Conservation (phyloP, 805 yeast species). For the Wickerhamiella vanderwaltii region DNA sequence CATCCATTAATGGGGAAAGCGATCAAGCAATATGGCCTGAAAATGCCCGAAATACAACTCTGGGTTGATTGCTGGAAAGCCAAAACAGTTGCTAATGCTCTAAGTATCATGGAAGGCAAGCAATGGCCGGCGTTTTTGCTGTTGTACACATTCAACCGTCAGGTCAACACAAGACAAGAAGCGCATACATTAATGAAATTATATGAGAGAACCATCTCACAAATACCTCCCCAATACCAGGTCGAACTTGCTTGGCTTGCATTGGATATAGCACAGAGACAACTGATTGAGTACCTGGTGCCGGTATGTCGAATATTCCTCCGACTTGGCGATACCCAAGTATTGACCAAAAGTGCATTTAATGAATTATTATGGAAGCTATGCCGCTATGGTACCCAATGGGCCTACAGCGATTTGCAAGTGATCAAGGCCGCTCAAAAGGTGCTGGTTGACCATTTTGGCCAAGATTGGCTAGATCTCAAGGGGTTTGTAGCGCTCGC, state of each 20-base stretch:
- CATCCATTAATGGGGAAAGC: too few species aligned
- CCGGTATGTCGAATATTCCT: slow-evolving; percentile 21
- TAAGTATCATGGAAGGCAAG: slow-evolving; percentile 15
- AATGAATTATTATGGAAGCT: slow-evolving; percentile 26
- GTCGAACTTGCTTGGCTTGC: slow-evolving; percentile 18
- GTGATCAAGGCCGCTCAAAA: slow-evolving; percentile 22
- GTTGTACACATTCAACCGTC: slow-evolving; percentile 21
- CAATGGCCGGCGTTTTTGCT: slow-evolving; percentile 25
- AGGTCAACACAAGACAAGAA: slow-evolving; percentile 17
- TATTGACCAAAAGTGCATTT: slow-evolving; percentile 9
- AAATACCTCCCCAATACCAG: slow-evolving; percentile 13
- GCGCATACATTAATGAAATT: slow-evolving; percentile 20
- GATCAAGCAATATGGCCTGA: too few species aligned
- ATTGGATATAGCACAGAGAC: slow-evolving; percentile 17
- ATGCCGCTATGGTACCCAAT: slow-evolving; percentile 21
- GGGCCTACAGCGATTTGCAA: slow-evolving; percentile 17
- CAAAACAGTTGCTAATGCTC: background rate
- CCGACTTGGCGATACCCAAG: slow-evolving; percentile 7
- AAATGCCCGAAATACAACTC: too few species aligned
- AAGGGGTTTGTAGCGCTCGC: slow-evolving; percentile 26
- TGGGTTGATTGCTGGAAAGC: background rate
- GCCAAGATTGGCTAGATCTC: slow-evolving; percentile 18
- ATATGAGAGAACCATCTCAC: slow-evolving; percentile 16
- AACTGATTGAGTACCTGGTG: slow-evolving; percentile 21
- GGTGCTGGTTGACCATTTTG: slow-evolving; percentile 18